Conservation (phyloP, 257 asterid genomes). For the Datura wrightii region DNA sequence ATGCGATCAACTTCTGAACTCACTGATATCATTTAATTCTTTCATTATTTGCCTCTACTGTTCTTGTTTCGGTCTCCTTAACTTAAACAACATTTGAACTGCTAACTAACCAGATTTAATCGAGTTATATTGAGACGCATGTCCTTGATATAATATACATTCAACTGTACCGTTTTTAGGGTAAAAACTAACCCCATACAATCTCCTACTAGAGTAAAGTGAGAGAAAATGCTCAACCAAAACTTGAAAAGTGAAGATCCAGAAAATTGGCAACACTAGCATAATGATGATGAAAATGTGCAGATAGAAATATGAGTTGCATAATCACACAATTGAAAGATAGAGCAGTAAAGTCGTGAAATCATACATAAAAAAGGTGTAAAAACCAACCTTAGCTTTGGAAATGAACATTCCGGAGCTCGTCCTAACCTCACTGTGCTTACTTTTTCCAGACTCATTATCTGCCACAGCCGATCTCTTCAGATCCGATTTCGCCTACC, state of each 20-base stretch:
- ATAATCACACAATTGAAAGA: neutral
- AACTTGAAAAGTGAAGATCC: neutral
- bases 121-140: too few species aligned
- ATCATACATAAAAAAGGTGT: neutral
- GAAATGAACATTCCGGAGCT: constrained; percentile 95
- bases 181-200: neutral
- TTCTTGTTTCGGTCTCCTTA: too few species aligned
- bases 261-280: neutral
- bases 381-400: constrained; percentile 73
- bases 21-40: too few species aligned
- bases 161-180: too few species aligned
- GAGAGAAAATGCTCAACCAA: neutral
- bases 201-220: neutral
- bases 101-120: too few species aligned
- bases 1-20: too few species aligned
- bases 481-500: constrained; percentile 86
- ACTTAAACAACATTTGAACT: too few species aligned
- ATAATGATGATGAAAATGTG: neutral
- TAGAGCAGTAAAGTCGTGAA: neutral
- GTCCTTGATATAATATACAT: too few species aligned
- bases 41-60: too few species aligned
- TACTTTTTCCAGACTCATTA: constrained; percentile 76
- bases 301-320: neutral
- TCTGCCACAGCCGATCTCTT: constrained; percentile 95
- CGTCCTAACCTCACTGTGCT: constrained; percentile 83